These are phyloP conservation scores for Durio zibethinus DNA, from an alignment of 345 rosid genomes.

Conservation along the genomic window DNA sequence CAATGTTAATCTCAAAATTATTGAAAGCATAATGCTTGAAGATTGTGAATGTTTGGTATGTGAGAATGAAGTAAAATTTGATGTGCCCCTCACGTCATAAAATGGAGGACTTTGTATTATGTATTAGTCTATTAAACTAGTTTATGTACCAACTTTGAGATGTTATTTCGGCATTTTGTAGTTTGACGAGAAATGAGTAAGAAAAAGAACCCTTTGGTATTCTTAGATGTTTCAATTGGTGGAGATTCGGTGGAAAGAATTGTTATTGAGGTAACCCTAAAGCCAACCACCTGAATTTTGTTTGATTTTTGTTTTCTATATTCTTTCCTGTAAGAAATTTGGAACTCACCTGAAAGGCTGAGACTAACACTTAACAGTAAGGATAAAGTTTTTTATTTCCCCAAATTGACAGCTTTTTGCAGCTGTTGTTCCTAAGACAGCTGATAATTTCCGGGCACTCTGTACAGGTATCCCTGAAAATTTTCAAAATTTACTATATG, in stretches of 20 bases:
- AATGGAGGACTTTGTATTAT: background rate
- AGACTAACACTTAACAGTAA: background rate
- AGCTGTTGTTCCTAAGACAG: conserved; percentile 84
- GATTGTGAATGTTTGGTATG: background rate
- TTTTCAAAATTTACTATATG: background rate
- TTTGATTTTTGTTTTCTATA: background rate
- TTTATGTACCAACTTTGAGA: background rate
- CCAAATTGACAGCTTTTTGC: conserved; percentile 70
- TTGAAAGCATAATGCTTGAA: background rate
- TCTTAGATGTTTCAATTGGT: conserved; percentile 69
- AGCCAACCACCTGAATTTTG: background rate
- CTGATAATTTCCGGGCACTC: conserved; percentile 91
- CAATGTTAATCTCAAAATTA: too few relatives aligned
- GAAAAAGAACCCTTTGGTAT: conserved; percentile 75
- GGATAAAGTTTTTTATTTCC: background rate
- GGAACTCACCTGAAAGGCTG: background rate
- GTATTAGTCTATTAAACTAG: background rate
- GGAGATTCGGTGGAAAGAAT: conserved; percentile 66
- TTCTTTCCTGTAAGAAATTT: background rate
- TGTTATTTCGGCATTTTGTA: conserved; percentile 16
- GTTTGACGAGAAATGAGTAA: conserved; percentile 51
- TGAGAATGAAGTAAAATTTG: background rate
- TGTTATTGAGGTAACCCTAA: conserved; percentile 68
- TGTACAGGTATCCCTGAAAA: conserved; percentile 65
- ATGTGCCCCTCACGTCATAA: background rate